phyloP scores from a whole-genome alignment of 345 rosid genomes.

The Lepidium aucheri region DNA sequence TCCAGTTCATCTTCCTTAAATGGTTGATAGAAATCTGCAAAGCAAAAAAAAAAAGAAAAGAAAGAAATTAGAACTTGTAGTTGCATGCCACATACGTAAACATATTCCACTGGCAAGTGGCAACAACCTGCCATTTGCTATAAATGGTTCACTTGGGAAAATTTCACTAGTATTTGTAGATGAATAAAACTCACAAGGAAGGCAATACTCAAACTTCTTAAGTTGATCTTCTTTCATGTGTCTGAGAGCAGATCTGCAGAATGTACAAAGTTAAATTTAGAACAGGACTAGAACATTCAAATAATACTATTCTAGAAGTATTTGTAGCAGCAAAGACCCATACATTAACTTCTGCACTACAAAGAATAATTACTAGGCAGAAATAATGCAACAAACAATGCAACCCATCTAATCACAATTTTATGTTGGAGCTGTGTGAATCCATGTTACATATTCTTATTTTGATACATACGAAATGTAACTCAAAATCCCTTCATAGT shows the following conservation, averaged over 20 bases:
- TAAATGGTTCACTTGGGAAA: not conserved
- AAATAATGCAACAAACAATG: not conserved
- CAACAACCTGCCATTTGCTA: not conserved
- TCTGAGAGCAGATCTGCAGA: constrained; percentile 80
- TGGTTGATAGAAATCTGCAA: constrained; percentile 82
- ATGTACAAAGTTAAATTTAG: constrained; percentile 14
- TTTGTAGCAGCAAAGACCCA: not conserved
- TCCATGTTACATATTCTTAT: not conserved
- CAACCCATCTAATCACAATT: not conserved
- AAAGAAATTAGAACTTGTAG: not conserved
- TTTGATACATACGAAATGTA: not conserved
- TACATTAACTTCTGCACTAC: not conserved
- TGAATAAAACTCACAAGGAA: constrained; percentile 78
- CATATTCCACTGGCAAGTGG: not conserved
- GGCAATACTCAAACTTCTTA: constrained; percentile 87
- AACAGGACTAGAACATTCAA: not conserved
- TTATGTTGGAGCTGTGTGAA: not conserved
- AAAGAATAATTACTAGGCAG: not conserved
- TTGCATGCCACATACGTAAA: not conserved
- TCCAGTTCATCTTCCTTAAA: constrained; percentile 81
- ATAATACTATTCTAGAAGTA: not conserved
- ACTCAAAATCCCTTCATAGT: not conserved
- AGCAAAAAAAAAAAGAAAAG: not conserved
- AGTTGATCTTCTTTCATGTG: constrained; percentile 79
- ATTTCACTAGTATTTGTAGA: not conserved